Evolutionary conservation across 139 green algal species (phyloP).

Genomic region (Mychonastes homosphaera): DNA sequence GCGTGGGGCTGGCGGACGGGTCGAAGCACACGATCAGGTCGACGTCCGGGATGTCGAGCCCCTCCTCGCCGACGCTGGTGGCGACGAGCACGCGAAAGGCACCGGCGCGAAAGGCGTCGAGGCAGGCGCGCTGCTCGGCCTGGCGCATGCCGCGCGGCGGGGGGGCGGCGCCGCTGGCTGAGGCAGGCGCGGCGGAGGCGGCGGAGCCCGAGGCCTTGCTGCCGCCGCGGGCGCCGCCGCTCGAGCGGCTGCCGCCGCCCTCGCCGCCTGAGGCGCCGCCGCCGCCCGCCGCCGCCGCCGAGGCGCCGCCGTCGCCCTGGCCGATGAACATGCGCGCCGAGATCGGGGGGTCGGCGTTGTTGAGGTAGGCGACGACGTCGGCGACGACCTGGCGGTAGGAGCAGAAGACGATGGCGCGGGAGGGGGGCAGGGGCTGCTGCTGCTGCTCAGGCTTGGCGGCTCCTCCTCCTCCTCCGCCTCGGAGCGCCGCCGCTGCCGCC

Average conservation of each 20-base stretch:
- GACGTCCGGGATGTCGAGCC: constrained; percentile 90
- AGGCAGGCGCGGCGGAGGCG: neutral
- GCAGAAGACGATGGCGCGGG: constrained; percentile 70
- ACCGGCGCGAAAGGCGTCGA: constrained; percentile 43
- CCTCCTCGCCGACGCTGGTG: constrained; percentile 93
- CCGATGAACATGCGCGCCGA: constrained; percentile 67
- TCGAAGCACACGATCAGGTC: constrained; percentile 94
- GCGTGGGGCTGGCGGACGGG: constrained; percentile 50
- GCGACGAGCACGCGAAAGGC: constrained; percentile 76
- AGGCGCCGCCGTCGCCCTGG: constrained; percentile 37
- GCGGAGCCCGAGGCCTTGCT: no score
- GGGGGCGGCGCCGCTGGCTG: neutral
- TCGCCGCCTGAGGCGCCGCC: constrained; percentile 4
- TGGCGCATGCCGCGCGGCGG: constrained; percentile 32
- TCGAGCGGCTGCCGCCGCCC: neutral
- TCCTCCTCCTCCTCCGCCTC: neutral
- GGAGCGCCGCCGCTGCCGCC: constrained; percentile 16
- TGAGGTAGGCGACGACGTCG: constrained; percentile 52
- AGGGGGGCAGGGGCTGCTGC: neutral
- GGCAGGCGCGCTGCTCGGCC: constrained; percentile 30
- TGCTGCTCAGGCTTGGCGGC: no score
- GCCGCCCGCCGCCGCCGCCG: constrained; percentile 1
- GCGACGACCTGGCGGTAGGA: constrained; percentile 60
- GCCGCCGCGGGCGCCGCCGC: neutral
- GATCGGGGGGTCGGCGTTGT: constrained; percentile 36